Evolutionary conservation across 129 eudicot species (phyloP), one percentile per base, ranked within the genome.

Genomic region (Gnaphalium uliginosum): DNA sequence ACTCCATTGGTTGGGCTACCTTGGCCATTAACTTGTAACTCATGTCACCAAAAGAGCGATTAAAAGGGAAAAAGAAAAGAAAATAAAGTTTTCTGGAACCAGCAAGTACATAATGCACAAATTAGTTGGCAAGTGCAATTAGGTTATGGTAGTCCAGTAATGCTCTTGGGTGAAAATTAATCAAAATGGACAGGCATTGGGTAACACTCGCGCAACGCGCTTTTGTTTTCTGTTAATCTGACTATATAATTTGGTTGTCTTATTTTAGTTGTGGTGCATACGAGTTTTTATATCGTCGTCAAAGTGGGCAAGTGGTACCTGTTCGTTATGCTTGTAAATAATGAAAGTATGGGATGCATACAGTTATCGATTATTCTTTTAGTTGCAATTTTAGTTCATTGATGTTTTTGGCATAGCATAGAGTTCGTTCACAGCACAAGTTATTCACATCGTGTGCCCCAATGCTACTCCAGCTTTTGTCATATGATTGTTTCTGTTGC

Each of bases 1-100:
- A 63, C 92, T 94, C 60, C 96, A 94, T 84, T 79, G 90, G 85
- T 48, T 91, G 43, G 99, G 99, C 73, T 91, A 67, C 84, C 79
- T 94, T 15, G 97, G 97, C 74, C 37, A 5, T 32, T 32, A 32
- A 32, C 37, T 32, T 32, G 37, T 32, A 32, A 32, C 7, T 32
- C 37, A 4, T 32, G 37, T 32, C 37, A 32, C 37, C 37, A 32
- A 32, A 32, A 32, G 37, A 32, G 0, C 37, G 37, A 32, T 32
- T 32, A 32, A 32, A 32, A 32, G 37, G 37, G 3, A 30, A 1
- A 30, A 30, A 30, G 5, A 4, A 30, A 4, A 4, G 3, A 30
- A 4, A 30, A 30, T 0, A 30, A 30, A 30, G 33, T 17, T 54
- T 54, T n/a, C n/a, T 6, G 60, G 60, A 54, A 54, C 60, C 24